Base-by-base conservation (phyloP, 768 basidiomycete species). In the Agaricus subrufescens region DNA sequence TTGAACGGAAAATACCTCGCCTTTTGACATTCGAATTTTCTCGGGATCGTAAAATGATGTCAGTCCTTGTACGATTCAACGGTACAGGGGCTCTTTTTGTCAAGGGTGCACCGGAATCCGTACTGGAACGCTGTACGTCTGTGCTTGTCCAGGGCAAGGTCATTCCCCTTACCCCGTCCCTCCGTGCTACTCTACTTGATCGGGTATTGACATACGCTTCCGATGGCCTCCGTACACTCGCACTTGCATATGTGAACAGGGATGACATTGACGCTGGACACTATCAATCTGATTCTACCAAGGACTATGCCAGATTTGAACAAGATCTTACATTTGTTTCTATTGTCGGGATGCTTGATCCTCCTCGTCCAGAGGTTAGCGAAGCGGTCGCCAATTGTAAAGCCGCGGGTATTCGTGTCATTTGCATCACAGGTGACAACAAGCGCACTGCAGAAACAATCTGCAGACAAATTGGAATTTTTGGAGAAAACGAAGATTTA, bases 21-120 rank as follows among this genome's bases (percentile, higher is more conserved):
- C 80, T 97, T 12, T 75, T 97, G 63, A 99, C 95, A 7, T 96
- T 99, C 70, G 96, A 99, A 70, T 98, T 99, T 73, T 92, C 94
- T 23, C 86, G 96, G 19, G 96, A 98, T 71, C 89, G 96, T 66
- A 99, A 98, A 75, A 96, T 95, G 85, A 98, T 98, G 96, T 97
- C 96, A 23, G 95, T 98, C 50, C 84, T 98, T 50, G 90, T 92
- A 39, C 81, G 75, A 58, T 78, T 84, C 54, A 82, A 84, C 55
- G 81, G 80, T 1, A 71, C 70, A 4, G 90, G 91, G n/a, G 81
- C 89, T 7, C 78, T 98, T 4, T 89, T 95, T 67, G 94, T 89
- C 69, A 98, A 98, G 71, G 96, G 96, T 38, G 96, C 96, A 2
- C 96, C 96, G 6, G 96, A 99, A 74, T 89, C 91, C 25, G 87